These are phyloP conservation scores for Collybia sp. DNA, from an alignment of 768 basidiomycete genomes.

Conservation along the genomic window DNA sequence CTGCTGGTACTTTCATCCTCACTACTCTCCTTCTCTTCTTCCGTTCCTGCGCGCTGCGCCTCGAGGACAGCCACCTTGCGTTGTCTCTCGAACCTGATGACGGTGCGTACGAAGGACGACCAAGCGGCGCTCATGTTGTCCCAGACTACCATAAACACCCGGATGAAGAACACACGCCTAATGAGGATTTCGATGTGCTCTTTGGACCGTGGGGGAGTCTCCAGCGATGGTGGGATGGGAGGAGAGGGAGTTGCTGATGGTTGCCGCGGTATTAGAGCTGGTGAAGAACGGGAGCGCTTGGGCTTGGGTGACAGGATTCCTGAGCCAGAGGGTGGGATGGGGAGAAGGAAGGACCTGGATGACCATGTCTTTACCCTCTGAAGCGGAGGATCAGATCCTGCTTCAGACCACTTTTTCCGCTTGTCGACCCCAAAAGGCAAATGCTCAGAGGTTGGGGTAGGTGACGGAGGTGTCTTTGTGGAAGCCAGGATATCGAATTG, in stretches of 20 bases:
- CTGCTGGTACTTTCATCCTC: conserved; percentile 8
- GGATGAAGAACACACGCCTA: conserved; percentile 66
- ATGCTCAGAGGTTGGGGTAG: conserved; percentile 43
- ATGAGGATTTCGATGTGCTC: conserved; percentile 37
- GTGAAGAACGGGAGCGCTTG: conserved; percentile 62
- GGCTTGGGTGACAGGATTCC: conserved; percentile 23
- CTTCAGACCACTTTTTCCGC: conserved; percentile 10
- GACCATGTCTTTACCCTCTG: conserved; percentile 57
- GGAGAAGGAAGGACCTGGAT: conserved; percentile 39
- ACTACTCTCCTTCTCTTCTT: conserved; percentile 8
- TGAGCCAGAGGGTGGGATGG: conserved; percentile 28
- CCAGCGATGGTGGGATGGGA: conserved; percentile 6
- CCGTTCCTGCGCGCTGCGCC: not conserved
- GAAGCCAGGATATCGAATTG: conserved; percentile 76
- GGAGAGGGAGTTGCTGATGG: conserved; percentile 18
- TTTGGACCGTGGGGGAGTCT: conserved; percentile 27
- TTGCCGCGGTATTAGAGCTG: conserved; percentile 27
- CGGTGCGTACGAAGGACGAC: conserved; percentile 33
- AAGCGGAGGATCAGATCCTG: conserved; percentile 23
- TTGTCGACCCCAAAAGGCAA: conserved; percentile 21
- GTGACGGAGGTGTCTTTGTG: conserved; percentile 48
- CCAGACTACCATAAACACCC: conserved; percentile 67
- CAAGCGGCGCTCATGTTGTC: conserved; percentile 60
- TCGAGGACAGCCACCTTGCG: not conserved
- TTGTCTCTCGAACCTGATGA: not conserved